phyloP scores from a whole-genome alignment of 2,329 filamentous ascomycete genomes.

The Curvularia eragrostidis region DNA sequence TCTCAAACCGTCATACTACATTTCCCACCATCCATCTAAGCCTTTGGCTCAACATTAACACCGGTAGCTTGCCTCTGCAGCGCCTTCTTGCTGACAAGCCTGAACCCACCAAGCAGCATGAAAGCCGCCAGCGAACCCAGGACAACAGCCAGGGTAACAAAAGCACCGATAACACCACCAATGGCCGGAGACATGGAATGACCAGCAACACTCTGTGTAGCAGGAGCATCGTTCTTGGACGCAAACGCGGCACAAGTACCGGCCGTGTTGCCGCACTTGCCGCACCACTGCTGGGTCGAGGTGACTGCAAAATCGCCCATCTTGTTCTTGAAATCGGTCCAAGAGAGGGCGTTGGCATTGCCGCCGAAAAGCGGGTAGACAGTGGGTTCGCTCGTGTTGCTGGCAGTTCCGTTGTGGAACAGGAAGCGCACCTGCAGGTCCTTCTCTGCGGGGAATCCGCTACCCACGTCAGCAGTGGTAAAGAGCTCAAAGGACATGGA shows the following conservation, averaged over 20 bases:
- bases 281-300: conserved; percentile 74
- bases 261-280: conserved; percentile 73
- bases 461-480: conserved; percentile 53
- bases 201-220: conserved; percentile 26
- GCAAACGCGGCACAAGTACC: conserved; percentile 66
- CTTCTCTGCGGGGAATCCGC: conserved; percentile 51
- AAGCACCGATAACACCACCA: conserved; percentile 80
- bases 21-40: conserved; percentile 9
- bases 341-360: conserved; percentile 63
- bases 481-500: conserved; percentile 80
- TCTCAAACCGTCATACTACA: too few species aligned
- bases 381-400: conserved; percentile 52
- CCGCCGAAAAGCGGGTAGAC: conserved; percentile 69
- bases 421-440: conserved; percentile 67
- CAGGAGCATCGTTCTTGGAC: conserved; percentile 12
- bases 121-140: conserved; percentile 60
- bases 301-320: conserved; percentile 72
- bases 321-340: conserved; percentile 69
- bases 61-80: conserved; percentile 22
- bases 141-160: conserved; percentile 71
- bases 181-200: conserved; percentile 69
- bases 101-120: conserved; percentile 63
- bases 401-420: conserved; percentile 68
- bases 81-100: conserved; percentile 63
- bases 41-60: conserved; percentile 17